Percentiles rank a stretch among this genome's conserved stretches.
phyloP scores from a whole-genome alignment of 2,329 filamentous ascomycete genomes.

The Colletotrichum orbiculare region DNA sequence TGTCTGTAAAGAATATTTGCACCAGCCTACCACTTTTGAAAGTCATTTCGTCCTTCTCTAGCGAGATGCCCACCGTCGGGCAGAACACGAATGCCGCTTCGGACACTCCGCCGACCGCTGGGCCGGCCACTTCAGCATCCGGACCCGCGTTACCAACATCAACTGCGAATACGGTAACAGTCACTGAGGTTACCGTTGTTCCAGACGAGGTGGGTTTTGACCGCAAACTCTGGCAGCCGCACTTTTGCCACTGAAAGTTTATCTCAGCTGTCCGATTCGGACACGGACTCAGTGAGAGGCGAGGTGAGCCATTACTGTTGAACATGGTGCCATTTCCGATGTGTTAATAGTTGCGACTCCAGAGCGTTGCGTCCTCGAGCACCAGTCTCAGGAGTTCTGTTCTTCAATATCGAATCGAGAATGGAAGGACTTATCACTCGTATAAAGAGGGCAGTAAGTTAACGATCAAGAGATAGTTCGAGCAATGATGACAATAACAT shows the following conservation, averaged over 20 bases:
- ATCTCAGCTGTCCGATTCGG: not conserved
- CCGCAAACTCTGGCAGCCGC: not conserved
- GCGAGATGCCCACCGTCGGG: no score
- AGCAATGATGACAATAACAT: not conserved
- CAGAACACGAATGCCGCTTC: no score
- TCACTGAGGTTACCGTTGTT: not conserved
- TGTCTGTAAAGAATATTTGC: no score
- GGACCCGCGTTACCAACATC: not conserved
- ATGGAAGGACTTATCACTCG: constrained; percentile 51
- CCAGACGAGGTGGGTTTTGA: not conserved
- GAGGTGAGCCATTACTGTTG: not conserved
- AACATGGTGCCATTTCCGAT: not conserved
- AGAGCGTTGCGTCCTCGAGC: constrained; percentile 3
- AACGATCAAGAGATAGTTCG: not conserved
- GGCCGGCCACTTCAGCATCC: not conserved
- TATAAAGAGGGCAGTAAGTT: constrained; percentile 42
- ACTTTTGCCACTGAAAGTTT: not conserved
- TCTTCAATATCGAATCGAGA: constrained; percentile 47
- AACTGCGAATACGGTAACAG: not conserved
- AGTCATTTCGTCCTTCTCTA: no score
- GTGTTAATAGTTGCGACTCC: not conserved
- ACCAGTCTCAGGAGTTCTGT: constrained; percentile 1
- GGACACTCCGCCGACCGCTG: not conserved
- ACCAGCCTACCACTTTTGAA: no score
- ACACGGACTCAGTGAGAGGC: not conserved